Percentiles rank a stretch among this genome's conserved stretches.
These are phyloP conservation scores for Proliferodiscus dingleyae DNA, from an alignment of 2,329 filamentous ascomycete genomes.

Conservation along the genomic window DNA sequence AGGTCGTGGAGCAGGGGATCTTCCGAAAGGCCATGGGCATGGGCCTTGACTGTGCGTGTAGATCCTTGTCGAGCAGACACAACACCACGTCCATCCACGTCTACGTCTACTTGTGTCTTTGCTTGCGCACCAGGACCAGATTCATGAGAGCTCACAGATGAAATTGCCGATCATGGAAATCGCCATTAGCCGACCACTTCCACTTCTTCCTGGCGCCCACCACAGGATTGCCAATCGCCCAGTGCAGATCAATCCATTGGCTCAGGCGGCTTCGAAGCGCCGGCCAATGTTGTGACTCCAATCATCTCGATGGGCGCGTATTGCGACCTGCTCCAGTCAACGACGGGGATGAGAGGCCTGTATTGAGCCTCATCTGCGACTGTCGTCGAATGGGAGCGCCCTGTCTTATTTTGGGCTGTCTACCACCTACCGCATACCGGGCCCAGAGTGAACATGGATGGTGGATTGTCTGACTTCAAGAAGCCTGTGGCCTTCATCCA, in stretches of 20 bases:
- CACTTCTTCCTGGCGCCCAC: constrained; percentile 7
- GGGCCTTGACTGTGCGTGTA: too few species aligned
- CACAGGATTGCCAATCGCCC: constrained; percentile 8
- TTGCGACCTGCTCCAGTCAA: constrained; percentile 23
- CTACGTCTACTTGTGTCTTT: too few species aligned
- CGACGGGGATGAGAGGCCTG: constrained; percentile 9
- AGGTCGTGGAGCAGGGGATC: too few species aligned
- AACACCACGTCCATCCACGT: too few species aligned
- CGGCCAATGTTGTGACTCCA: constrained; percentile 13
- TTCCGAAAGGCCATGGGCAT: too few species aligned
- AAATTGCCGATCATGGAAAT: too few species aligned
- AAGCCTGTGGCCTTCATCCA: constrained; percentile 12
- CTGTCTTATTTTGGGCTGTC: constrained; percentile 17
- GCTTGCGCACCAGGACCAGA: too few species aligned
- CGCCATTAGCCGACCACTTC: too few species aligned
- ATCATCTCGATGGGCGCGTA: constrained; percentile 23
- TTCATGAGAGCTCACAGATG: too few species aligned
- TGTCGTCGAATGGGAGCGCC: constrained; percentile 26
- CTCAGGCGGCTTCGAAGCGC: constrained; percentile 12
- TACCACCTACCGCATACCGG: constrained; percentile 5
- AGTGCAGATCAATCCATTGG: constrained; percentile 13
- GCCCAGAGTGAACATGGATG: constrained; percentile 3
- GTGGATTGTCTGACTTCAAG: too few species aligned
- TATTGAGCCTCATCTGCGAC: constrained; percentile 17
- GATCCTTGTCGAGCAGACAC: too few species aligned